Evolutionary conservation across 129 eudicot species (phyloP).

Genomic region (Oenanthe sinensis): DNA sequence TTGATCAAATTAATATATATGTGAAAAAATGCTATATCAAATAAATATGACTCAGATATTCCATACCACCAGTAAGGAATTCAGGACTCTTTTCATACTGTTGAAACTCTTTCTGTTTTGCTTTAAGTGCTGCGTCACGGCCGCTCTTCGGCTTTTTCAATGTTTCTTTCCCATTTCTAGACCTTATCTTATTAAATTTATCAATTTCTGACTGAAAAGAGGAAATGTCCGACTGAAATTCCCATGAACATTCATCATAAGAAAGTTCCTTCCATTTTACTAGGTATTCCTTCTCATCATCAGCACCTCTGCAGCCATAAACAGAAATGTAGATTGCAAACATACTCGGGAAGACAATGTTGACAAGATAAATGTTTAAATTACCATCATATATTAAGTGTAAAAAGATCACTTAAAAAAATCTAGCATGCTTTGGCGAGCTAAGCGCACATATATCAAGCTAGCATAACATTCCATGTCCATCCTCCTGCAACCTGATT

Average conservation of each 20-base stretch:
- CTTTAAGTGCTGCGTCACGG: conserved; percentile 43
- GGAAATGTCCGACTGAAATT: conserved; percentile 44
- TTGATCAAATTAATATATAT: not conserved
- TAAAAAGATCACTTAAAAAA: not conserved
- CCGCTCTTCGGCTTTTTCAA: conserved; percentile 43
- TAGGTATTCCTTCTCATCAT: conserved; percentile 69
- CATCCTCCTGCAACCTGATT: not conserved
- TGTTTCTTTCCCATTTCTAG: conserved; percentile 47
- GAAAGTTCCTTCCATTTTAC: conserved; percentile 91
- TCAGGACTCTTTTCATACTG: conserved; percentile 82
- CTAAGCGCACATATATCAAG: not conserved
- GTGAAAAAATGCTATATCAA: not conserved
- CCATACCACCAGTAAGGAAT: conserved; percentile 84
- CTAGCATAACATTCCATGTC: not conserved
- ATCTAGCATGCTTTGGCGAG: not conserved
- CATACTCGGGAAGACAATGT: not conserved
- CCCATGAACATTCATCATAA: conserved; percentile 98
- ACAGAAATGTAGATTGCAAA: conserved; percentile 7
- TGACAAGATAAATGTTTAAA: not conserved
- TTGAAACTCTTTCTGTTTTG: conserved; percentile 77
- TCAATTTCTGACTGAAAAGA: conserved; percentile 54
- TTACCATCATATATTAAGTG: not conserved
- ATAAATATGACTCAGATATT: not conserved
- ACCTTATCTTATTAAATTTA: conserved; percentile 48
- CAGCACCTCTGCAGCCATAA: not conserved